phyloP scores from a whole-genome alignment of 371 early-diverging fungal species.

The Cokeromyces recurvatus region DNA sequence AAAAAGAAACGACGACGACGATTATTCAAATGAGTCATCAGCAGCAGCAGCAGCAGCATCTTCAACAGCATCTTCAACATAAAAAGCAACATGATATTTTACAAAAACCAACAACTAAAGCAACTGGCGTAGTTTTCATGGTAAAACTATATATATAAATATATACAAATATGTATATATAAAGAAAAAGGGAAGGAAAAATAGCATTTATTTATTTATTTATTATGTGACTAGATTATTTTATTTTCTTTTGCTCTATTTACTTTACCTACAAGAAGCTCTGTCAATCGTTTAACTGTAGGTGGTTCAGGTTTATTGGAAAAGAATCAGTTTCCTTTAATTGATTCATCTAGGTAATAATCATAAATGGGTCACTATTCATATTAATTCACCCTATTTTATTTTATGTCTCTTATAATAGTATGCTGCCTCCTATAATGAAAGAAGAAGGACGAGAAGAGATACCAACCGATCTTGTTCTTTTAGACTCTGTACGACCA shows the following conservation, averaged over 20 bases:
- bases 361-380: too few relatives aligned
- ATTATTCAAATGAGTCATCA: constrained; percentile 6
- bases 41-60: too few relatives aligned
- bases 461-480: constrained; percentile 26
- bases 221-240: constrained; percentile 39
- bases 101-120: constrained; percentile 11
- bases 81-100: constrained; percentile 5
- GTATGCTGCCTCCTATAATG: too few relatives aligned
- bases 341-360: too few relatives aligned
- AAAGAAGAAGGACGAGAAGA: too few relatives aligned
- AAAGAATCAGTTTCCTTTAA: constrained; percentile 18
- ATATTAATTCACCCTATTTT: too few relatives aligned
- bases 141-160: constrained; percentile 26
- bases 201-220: constrained; percentile 3
- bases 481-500: constrained; percentile 37
- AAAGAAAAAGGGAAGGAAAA: too few relatives aligned
- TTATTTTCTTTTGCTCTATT: constrained; percentile 61
- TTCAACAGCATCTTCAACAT: constrained; percentile 6
- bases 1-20: neutral
- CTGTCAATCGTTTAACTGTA: constrained; percentile 44
- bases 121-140: constrained; percentile 69
- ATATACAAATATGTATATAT: too few relatives aligned
- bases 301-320: constrained; percentile 38
- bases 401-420: too few relatives aligned
- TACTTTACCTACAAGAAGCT: constrained; percentile 44